Evolutionary conservation across 352 stramenopile species (phyloP).

Genomic region (Phytophthora idaei): DNA sequence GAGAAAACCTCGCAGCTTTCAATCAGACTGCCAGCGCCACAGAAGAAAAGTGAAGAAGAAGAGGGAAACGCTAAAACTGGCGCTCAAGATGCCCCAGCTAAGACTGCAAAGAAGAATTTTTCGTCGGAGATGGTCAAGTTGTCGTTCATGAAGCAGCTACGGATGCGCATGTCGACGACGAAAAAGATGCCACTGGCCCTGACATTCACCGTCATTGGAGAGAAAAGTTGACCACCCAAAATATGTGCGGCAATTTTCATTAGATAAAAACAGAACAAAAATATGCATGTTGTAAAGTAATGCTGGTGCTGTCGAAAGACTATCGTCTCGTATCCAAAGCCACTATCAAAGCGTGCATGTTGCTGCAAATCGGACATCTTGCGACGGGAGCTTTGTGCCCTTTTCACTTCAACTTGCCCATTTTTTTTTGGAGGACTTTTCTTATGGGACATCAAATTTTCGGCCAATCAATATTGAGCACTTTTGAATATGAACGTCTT

Average conservation of each 20-base stretch:
- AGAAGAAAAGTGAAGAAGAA: constrained; percentile 17
- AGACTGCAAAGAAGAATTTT: constrained; percentile 6
- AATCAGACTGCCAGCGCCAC: constrained; percentile 35
- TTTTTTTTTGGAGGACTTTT: neutral
- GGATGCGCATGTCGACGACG: constrained; percentile 67
- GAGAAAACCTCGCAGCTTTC: constrained; percentile 56
- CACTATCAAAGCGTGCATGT: too few relatives aligned
- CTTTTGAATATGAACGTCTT: constrained; percentile 58
- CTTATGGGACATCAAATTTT: neutral
- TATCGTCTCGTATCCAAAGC: too few relatives aligned
- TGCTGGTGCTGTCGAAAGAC: neutral
- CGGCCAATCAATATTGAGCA: constrained; percentile 7
- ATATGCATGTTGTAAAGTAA: constrained; percentile 38
- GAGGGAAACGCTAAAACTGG: constrained; percentile 9
- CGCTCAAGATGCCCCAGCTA: constrained; percentile 4
- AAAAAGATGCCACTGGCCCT: constrained; percentile 69
- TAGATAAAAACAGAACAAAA: constrained; percentile 8
- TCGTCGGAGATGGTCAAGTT: constrained; percentile 41
- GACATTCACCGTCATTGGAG: constrained; percentile 56
- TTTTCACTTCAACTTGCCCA: neutral
- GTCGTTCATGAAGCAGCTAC: constrained; percentile 69
- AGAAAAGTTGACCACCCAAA: constrained; percentile 19
- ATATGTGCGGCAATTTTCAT: neutral
- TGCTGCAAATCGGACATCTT: too few relatives aligned
- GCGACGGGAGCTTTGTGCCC: neutral